Conservation (phyloP, 768 basidiomycete species). For the Lyophyllum semitale region DNA sequence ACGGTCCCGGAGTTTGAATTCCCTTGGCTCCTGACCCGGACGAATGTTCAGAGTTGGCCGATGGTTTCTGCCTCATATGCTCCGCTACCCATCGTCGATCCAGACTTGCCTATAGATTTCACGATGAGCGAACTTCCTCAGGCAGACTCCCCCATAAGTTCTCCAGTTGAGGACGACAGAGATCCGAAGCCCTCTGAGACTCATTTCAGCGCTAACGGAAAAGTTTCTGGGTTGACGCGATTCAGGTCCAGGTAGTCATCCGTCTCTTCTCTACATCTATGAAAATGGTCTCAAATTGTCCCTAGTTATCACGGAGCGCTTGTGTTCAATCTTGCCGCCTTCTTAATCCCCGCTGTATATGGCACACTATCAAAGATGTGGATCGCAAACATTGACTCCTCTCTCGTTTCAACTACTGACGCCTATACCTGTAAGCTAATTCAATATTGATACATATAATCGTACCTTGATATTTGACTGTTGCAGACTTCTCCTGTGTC, state of each 20-base stretch:
- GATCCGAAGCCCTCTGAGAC: background rate
- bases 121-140: background rate
- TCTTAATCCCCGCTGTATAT: conserved; percentile 24
- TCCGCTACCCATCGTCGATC: background rate
- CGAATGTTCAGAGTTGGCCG: background rate
- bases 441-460: background rate
- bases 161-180: background rate
- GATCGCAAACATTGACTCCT: conserved; percentile 24
- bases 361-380: conserved; percentile 22
- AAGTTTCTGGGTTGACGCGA: background rate
- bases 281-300: background rate
- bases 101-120: background rate
- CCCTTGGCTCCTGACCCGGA: background rate
- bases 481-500: conserved; percentile 18
- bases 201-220: background rate
- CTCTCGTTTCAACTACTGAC: conserved; percentile 21
- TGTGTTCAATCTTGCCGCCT: conserved; percentile 18
- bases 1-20: background rate
- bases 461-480: background rate
- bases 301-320: conserved; percentile 20
- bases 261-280: background rate
- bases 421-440: conserved; percentile 21
- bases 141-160: background rate
- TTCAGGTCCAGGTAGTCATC: background rate
- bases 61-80: background rate